A percentile compares a stretch with the other conserved stretches of the same genome.
Evolutionary conservation across 2,329 filamentous ascomycete genomes (phyloP).

Genomic region (Biscogniauxia marginata): DNA sequence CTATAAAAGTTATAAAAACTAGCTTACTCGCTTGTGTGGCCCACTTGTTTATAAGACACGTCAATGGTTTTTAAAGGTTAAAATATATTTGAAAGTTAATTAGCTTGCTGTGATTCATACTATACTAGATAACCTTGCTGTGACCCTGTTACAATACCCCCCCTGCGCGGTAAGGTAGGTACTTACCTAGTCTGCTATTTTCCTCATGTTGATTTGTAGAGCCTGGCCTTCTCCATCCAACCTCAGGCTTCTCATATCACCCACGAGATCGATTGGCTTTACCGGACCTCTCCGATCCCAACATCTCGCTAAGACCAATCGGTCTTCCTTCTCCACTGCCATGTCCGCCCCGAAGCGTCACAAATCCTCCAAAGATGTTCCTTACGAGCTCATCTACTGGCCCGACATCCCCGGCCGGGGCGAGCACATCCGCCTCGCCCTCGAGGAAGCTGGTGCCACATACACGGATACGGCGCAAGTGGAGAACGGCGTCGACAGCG

Average conservation of each 20-base stretch:
- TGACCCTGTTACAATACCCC: too few species aligned
- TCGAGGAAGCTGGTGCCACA: slow-evolving; percentile 64
- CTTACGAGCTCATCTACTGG: slow-evolving; percentile 71
- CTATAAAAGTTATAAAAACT: too few species aligned
- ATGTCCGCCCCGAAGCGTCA: slow-evolving; percentile 37
- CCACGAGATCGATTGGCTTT: not conserved
- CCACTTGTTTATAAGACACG: too few species aligned
- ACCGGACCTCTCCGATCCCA: not conserved
- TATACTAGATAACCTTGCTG: too few species aligned
- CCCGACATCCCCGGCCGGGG: slow-evolving; percentile 70
- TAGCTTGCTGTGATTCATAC: too few species aligned
- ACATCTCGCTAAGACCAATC: not conserved
- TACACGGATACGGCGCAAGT: slow-evolving; percentile 60
- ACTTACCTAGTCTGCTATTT: not conserved
- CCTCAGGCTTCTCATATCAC: slow-evolving; percentile 7
- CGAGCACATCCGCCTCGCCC: slow-evolving; percentile 69
- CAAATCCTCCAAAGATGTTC: slow-evolving; percentile 42
- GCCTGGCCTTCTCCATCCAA: not conserved
- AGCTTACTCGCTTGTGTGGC: too few species aligned
- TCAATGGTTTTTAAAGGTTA: too few species aligned
- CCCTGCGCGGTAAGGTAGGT: too few species aligned
- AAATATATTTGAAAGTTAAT: too few species aligned
- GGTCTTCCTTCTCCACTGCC: not conserved
- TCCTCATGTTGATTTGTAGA: not conserved
- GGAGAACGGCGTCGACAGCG: slow-evolving; percentile 48